Evolutionary conservation across 345 rosid species (phyloP).

Genomic region (Populus ilicifolia): DNA sequence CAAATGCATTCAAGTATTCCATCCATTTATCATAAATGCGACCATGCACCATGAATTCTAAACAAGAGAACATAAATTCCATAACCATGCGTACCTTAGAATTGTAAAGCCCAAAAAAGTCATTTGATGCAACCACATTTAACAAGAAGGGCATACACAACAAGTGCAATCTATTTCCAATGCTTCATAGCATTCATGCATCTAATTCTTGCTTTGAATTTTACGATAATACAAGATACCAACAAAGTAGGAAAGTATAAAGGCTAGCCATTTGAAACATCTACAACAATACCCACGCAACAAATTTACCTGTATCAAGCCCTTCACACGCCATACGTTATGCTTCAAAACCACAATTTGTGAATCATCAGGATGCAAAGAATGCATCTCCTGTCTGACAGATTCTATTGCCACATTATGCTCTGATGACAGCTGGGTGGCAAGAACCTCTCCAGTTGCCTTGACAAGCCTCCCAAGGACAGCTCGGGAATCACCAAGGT

Average conservation of each 20-base stretch:
- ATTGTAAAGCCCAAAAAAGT: neutral
- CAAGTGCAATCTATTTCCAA: neutral
- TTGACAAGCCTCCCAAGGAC: constrained; percentile 28
- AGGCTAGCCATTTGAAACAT: neutral
- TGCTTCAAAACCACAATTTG: constrained; percentile 32
- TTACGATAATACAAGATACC: neutral
- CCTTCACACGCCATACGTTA: constrained; percentile 38
- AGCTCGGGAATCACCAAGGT: constrained; percentile 33
- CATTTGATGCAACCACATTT: neutral
- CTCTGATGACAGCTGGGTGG: constrained; percentile 32
- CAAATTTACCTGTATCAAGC: constrained; percentile 28
- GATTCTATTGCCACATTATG: constrained; percentile 31
- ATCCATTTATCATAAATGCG: neutral
- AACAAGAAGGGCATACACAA: too few species aligned
- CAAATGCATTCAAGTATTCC: neutral
- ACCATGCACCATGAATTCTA: neutral
- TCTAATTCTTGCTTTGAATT: neutral
- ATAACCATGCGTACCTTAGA: neutral
- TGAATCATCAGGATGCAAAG: constrained; percentile 31
- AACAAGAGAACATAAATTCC: neutral
- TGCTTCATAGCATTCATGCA: neutral
- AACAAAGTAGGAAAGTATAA: neutral
- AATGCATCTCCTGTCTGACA: constrained; percentile 35
- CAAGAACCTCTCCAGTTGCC: constrained; percentile 33
- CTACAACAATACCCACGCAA: neutral